phyloP scores from a whole-genome alignment of 192 early-diverging fungal species.

The Coemansia erecta region DNA sequence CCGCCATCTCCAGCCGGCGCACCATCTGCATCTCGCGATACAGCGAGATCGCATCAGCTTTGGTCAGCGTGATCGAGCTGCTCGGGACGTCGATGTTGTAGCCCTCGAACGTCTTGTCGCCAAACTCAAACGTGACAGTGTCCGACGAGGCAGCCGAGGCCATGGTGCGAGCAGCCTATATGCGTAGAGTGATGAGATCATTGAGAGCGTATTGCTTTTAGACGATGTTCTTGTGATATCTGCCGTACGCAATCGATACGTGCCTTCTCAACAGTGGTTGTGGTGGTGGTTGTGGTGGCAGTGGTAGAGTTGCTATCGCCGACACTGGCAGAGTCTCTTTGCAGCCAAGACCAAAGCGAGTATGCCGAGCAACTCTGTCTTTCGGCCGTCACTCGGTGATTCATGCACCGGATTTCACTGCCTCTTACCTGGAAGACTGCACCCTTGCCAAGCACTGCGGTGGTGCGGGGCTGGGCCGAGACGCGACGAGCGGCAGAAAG shows the following conservation, averaged over 20 bases:
- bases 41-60: conserved; percentile 73
- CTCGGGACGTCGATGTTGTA: conserved; percentile 79
- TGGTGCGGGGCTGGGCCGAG: conserved; percentile 5
- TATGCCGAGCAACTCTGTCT: conserved; percentile 1
- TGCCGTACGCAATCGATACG: not conserved
- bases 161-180: conserved; percentile 40
- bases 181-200: not conserved
- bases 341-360: conserved; percentile 28
- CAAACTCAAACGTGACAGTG: conserved; percentile 67
- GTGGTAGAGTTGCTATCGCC: not conserved
- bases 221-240: not conserved
- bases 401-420: not conserved
- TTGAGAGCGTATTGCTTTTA: not conserved
- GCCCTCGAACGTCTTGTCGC: conserved; percentile 69
- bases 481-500: conserved; percentile 34
- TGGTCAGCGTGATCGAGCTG: conserved; percentile 62
- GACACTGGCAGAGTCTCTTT: not conserved
- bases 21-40: conserved; percentile 88
- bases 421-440: conserved; percentile 35
- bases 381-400: not conserved
- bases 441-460: conserved; percentile 13
- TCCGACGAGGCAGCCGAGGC: conserved; percentile 27
- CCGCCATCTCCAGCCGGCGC: conserved; percentile 89
- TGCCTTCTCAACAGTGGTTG: not conserved
- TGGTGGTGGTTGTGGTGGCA: not conserved